These are phyloP conservation scores for Ceriops zippeliana DNA, from an alignment of 345 rosid genomes.

Conservation along the genomic window DNA sequence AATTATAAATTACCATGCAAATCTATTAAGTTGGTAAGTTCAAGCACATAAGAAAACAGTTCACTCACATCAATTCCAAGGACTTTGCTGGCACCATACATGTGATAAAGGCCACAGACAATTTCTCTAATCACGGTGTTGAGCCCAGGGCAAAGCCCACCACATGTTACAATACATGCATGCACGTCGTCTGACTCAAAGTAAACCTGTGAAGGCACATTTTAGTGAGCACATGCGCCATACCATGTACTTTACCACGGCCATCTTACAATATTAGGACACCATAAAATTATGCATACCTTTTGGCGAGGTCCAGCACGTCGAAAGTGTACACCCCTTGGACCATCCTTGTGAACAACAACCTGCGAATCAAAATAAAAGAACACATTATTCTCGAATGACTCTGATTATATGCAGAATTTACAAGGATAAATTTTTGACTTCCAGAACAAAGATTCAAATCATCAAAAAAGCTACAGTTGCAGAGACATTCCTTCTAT, in stretches of 20 bases:
- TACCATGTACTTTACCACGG: not conserved
- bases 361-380: slow-evolving; percentile 17
- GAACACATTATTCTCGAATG: not conserved
- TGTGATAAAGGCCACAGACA: slow-evolving; percentile 40
- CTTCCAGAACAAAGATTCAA: not conserved
- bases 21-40: not conserved
- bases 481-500: not conserved
- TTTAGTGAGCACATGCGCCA: not conserved
- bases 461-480: not conserved
- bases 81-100: slow-evolving; percentile 39
- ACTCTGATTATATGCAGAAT: not conserved
- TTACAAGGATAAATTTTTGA: not conserved
- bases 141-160: slow-evolving; percentile 46
- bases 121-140: slow-evolving; percentile 48
- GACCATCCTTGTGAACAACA: slow-evolving; percentile 35
- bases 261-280: not conserved
- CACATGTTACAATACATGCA: slow-evolving; percentile 47
- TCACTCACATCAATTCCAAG: slow-evolving; percentile 41
- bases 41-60: slow-evolving; percentile 9
- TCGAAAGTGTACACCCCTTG: slow-evolving; percentile 39
- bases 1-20: not conserved
- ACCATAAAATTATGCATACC: slow-evolving; percentile 14
- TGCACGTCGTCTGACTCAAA: slow-evolving; percentile 36
- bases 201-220: slow-evolving; percentile 27
- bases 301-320: slow-evolving; percentile 48